Evolutionary conservation across 371 early-diverging fungal species (phyloP), one percentile per base, ranked within the genome.

Genomic region (Capillidium heterosporum): DNA sequence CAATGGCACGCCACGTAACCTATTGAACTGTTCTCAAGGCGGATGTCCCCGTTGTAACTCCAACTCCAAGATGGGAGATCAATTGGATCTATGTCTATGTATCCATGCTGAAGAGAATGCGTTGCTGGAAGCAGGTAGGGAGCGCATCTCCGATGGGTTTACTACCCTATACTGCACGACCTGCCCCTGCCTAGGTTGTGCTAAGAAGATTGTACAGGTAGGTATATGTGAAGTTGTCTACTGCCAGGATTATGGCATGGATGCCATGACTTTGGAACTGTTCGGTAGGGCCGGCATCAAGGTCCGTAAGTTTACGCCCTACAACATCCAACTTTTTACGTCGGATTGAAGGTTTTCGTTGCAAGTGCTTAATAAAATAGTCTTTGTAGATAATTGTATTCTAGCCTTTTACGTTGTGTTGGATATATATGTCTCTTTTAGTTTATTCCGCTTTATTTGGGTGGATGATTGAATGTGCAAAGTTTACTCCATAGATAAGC

Each of bases 71-170:
- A 82, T 85, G 59, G 95, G 90, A 2, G 70, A 69, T 15, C 78
- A 75, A 1, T 63, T 96, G 44, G 91, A 92, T 64, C 68, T 78
- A 32, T 99, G 99, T 63, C 63, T 95, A 32, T 99, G 99, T 68
- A 76, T 99, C 68, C 98, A 98, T 65, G 99, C 99, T 1, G 98
- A 99, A 63, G 99, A 99, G 72, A 98, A 96, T 67, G 98, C 97
- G 3, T 64, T 96, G 46, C 63, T 98, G 46, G 95, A 95, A 65
- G 95, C 91, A 1, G 96, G 98, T 4, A 68, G 90, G 32, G 87
- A 85, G 24, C 71, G 90, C 8, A 81, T 91, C 21, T 71, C 71
- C 31, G 63, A 62, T 41, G 80, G 64, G 5, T 76, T 73, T 17
- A 73, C 82, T 23, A 85, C 82, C 0, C 75, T 93, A 3, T 95